Evolutionary conservation across 192 early-diverging fungal genomes (phyloP), one percentile per base, ranked within the genome.

Genomic region (Coemansia sp.): DNA sequence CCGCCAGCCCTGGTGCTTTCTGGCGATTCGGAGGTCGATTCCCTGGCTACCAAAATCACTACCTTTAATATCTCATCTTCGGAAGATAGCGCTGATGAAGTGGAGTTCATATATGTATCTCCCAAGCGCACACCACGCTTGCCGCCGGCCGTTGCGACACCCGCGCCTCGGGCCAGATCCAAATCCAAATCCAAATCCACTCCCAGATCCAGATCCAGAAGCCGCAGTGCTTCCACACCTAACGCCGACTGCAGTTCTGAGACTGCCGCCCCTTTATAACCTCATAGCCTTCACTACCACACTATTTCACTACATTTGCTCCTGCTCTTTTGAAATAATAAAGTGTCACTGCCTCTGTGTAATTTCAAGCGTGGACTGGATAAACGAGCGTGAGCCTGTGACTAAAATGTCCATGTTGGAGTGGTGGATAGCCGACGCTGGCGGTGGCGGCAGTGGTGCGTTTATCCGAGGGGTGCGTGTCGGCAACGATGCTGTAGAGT

Each of bases 331-430:
- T 34, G 31, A 34, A 34, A 34, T 9, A 34, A 34, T 8, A 34
- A 34, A 34, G 31, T 34, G 6, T 34, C 31, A 34, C 46, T 51
- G 25, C 38, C 68, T 60, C 36, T 76, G 64, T 7, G 60, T 34
- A 24, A 62, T 38, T 3, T 52, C 48, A 12, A 72, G 42, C 5
- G 70, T 66, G 1, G 76, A 66, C 46, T 66, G 76, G 11, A 79
- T 66, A 63, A 79, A 79, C 25, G 56, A 56, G 31, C 68, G 71
- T 3, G 76, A 68, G 3, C 76, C 76, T 6, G 70, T 73, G 7
- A 79, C 76, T 15, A 79, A 70, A 5, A 79, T 48, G 49, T 73
- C 70, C 25, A 60, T 52, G 26, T 28, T 64, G 1, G 69, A 36
- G 28, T 31, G 15, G 56, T 31, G 52, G 26, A 38, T 42, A 5